Percentiles rank a stretch among this genome's conserved stretches.
These are phyloP conservation scores for Trichoderma sp. DNA, from an alignment of 2,329 filamentous ascomycete species.

Conservation along the genomic window DNA sequence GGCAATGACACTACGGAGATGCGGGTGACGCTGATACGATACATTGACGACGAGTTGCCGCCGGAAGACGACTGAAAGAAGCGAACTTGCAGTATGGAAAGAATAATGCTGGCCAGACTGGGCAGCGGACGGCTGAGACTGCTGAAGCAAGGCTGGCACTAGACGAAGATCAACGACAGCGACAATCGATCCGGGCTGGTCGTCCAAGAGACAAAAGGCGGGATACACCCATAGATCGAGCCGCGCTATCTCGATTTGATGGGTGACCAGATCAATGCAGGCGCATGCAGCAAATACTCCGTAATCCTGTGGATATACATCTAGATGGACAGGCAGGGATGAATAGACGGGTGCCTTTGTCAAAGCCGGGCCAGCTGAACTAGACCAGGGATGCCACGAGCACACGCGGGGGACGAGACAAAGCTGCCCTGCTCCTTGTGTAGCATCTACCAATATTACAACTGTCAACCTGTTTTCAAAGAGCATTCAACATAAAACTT, in stretches of 20 bases:
- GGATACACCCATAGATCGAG: constrained; percentile 17
- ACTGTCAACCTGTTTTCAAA: too few species aligned
- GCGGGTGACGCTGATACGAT: constrained; percentile 86
- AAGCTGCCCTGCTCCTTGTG: not conserved
- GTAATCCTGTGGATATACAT: not conserved
- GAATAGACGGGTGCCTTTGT: not conserved
- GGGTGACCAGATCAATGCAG: constrained; percentile 1
- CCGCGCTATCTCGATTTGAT: constrained; percentile 9
- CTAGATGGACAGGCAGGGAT: constrained; percentile 3
- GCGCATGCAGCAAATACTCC: not conserved
- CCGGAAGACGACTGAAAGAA: constrained; percentile 80
- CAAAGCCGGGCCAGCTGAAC: not conserved
- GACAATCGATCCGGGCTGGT: not conserved
- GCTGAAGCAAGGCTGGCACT: too few species aligned
- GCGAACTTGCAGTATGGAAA: not conserved
- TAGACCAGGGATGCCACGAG: not conserved
- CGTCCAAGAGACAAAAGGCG: not conserved
- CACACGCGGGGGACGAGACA: not conserved
- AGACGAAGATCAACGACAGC: not conserved
- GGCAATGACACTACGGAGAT: constrained; percentile 98
- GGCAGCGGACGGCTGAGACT: not conserved
- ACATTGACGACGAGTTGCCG: constrained; percentile 96
- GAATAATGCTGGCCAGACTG: not conserved
- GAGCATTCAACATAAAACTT: not conserved
- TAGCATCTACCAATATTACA: not conserved